Evolutionary conservation across 768 basidiomycete species (phyloP).

Genomic region (Suillus plorans): DNA sequence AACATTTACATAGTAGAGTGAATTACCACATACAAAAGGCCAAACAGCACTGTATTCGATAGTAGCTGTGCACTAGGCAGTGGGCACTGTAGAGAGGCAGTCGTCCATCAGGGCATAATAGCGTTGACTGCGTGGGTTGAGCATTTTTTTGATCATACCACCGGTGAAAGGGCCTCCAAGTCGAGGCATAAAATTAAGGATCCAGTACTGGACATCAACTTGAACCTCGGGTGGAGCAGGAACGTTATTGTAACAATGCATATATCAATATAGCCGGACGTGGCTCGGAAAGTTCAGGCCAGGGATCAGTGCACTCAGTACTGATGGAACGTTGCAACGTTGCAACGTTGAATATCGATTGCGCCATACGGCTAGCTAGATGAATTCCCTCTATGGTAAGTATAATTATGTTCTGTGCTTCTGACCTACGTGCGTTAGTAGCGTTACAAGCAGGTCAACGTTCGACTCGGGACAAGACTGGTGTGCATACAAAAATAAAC

Average conservation of each 20-base stretch:
- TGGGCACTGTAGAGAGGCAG: background rate
- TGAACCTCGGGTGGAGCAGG: background rate
- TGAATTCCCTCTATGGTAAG: background rate
- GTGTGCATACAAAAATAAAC: no score
- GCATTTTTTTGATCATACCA: no score
- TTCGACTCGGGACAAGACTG: no score
- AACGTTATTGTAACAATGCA: background rate
- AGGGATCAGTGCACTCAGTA: background rate
- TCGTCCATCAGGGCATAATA: no score
- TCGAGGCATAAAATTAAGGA: background rate
- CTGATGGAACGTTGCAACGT: no score
- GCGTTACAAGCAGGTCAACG: no score
- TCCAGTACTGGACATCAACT: background rate
- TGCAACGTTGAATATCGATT: background rate
- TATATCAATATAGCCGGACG: background rate
- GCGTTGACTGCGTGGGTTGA: background rate
- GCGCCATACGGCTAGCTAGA: background rate
- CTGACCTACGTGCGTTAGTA: background rate
- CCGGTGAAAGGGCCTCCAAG: background rate
- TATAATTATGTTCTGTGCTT: background rate
- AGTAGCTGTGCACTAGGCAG: no score
- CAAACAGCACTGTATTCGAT: background rate
- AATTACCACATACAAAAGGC: background rate
- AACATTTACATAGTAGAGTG: background rate
- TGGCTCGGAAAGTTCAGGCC: background rate